A percentile compares a stretch with the other conserved stretches of the same genome.
Conservation (phyloP, 2,329 filamentous ascomycete species). For the Calonectria montana region DNA sequence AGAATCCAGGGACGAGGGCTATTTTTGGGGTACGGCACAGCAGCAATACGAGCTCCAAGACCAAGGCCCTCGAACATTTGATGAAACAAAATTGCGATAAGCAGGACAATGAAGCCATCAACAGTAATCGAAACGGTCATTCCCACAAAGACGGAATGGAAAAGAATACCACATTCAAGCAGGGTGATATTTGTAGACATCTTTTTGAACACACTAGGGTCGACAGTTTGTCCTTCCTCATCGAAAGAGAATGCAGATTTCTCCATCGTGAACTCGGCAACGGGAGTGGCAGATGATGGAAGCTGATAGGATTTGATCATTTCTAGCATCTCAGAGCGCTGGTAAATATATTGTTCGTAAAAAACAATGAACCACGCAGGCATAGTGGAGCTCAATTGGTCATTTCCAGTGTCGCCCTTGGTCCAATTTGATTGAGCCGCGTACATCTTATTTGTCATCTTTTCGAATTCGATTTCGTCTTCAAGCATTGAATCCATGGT, state of each 20-base stretch:
- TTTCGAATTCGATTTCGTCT: slow-evolving; percentile 47
- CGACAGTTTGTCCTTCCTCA: slow-evolving; percentile 56
- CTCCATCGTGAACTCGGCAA: slow-evolving; percentile 46
- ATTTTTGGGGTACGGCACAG: slow-evolving; percentile 68
- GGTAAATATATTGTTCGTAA: slow-evolving; percentile 71
- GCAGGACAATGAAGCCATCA: slow-evolving; percentile 73
- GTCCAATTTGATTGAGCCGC: slow-evolving; percentile 45
- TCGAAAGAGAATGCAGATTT: slow-evolving; percentile 51
- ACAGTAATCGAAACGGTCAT: slow-evolving; percentile 78
- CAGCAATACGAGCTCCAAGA: slow-evolving; percentile 77
- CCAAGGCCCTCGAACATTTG: slow-evolving; percentile 78
- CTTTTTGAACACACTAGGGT: slow-evolving; percentile 65
- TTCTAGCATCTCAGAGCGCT: slow-evolving; percentile 68
- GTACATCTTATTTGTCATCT: slow-evolving; percentile 54
- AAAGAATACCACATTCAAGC: slow-evolving; percentile 81
- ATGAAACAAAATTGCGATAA: slow-evolving; percentile 78
- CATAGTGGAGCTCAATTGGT: slow-evolving; percentile 55
- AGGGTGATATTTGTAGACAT: slow-evolving; percentile 79
- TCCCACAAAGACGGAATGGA: slow-evolving; percentile 82
- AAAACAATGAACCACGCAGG: slow-evolving; percentile 72
- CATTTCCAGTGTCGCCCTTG: slow-evolving; percentile 42
- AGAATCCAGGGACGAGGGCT: slow-evolving; percentile 71
- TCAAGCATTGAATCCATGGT: background rate
- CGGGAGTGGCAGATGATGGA: slow-evolving; percentile 33
- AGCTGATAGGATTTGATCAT: slow-evolving; percentile 56